Evolutionary conservation across 2,329 filamentous ascomycete species (phyloP).

Genomic region (Nemania bipapillata): DNA sequence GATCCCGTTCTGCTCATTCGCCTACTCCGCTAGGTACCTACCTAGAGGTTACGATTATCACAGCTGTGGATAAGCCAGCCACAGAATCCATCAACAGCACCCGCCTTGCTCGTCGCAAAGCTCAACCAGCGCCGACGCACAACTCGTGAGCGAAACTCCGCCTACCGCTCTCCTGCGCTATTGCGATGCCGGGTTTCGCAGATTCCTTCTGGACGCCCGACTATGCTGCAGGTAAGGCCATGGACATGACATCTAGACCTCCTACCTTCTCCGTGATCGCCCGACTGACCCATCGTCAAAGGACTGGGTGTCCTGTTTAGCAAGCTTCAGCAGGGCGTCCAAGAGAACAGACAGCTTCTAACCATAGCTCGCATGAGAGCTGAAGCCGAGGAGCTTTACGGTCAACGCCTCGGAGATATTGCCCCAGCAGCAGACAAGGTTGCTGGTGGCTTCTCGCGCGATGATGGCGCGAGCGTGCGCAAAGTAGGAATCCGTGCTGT

Average conservation of each 20-base stretch:
- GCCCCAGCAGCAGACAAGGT: conserved; percentile 83
- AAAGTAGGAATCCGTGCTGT: conserved; percentile 72
- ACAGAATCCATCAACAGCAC: conserved; percentile 4
- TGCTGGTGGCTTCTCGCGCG: conserved; percentile 82
- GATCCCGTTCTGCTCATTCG: background rate
- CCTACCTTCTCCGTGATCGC: conserved; percentile 3
- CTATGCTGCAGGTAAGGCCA: conserved; percentile 84
- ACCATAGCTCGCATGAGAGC: conserved; percentile 93
- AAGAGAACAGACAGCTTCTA: conserved; percentile 93
- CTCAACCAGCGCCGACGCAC: conserved; percentile 1
- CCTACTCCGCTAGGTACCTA: no score
- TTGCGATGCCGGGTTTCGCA: conserved; percentile 84
- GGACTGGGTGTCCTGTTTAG: conserved; percentile 92
- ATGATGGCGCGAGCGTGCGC: conserved; percentile 94
- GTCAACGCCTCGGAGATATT: conserved; percentile 82
- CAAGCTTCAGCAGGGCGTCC: conserved; percentile 95
- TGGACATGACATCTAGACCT: background rate
- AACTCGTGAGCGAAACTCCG: conserved; percentile 9
- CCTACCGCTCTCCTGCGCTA: conserved; percentile 34
- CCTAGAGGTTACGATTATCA: conserved; percentile 1
- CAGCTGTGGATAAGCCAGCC: conserved; percentile 15
- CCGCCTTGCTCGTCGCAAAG: conserved; percentile 9
- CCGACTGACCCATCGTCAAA: conserved; percentile 49
- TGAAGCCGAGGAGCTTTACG: conserved; percentile 92
- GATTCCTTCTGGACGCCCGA: conserved; percentile 98